These are phyloP conservation scores for Clavariopsis aquatica DNA, from an alignment of 495 filamentous ascomycete species.

Conservation along the genomic window DNA sequence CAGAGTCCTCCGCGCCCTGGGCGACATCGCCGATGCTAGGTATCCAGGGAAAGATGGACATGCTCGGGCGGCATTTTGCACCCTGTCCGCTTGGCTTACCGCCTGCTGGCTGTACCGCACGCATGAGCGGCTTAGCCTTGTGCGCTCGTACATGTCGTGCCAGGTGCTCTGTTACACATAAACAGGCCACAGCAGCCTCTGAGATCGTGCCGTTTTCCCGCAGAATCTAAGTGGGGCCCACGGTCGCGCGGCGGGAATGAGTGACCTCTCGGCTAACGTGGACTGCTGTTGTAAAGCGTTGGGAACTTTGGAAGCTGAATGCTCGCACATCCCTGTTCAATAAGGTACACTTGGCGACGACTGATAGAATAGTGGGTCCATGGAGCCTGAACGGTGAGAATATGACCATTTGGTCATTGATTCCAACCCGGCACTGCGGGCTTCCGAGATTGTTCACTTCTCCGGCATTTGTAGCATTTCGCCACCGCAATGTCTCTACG, in stretches of 20 bases:
- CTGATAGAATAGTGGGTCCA: constrained; percentile 24
- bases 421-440: neutral
- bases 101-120: constrained; percentile 6
- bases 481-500: neutral
- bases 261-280: neutral
- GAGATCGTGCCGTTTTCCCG: constrained; percentile 29
- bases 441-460: neutral
- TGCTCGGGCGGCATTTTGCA: constrained; percentile 22
- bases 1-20: neutral
- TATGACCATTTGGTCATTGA: neutral
- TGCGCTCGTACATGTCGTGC: constrained; percentile 15
- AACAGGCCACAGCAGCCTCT: constrained; percentile 15
- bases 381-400: constrained; percentile 18
- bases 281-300: neutral
- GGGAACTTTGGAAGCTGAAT: constrained; percentile 7
- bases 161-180: constrained; percentile 22
- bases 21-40: constrained; percentile 27
- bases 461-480: neutral
- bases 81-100: constrained; percentile 19
- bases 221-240: constrained; percentile 28
- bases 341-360: constrained; percentile 21
- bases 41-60: constrained; percentile 5
- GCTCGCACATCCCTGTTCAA: constrained; percentile 17
- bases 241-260: neutral
- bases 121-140: constrained; percentile 2